Percentiles rank a stretch among this genome's conserved stretches.
Evolutionary conservation across 257 asterid genomes (phyloP).

Genomic region (Parsonsia alboflavescens): DNA sequence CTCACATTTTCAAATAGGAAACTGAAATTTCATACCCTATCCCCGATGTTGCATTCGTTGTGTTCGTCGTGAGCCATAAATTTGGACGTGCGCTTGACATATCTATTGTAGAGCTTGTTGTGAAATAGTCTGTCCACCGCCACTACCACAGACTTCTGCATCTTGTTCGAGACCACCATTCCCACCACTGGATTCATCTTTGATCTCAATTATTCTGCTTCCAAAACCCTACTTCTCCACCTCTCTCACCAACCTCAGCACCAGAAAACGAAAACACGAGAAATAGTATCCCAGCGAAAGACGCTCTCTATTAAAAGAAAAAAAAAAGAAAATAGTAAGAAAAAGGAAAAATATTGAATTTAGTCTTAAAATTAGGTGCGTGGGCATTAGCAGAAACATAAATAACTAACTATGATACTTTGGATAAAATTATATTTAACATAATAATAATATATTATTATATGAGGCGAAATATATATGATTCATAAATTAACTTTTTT

Average conservation of each 20-base stretch:
- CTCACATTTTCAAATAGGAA: not conserved
- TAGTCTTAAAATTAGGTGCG: too few relatives aligned
- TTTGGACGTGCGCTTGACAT: constrained; percentile 83
- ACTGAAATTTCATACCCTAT: constrained; percentile 38
- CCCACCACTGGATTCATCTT: constrained; percentile 83
- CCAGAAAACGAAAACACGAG: not conserved
- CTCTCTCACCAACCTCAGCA: not conserved
- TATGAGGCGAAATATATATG: too few relatives aligned
- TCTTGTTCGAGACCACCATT: constrained; percentile 70
- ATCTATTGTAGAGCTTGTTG: constrained; percentile 74
- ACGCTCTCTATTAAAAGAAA: too few relatives aligned
- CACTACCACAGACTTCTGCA: constrained; percentile 95
- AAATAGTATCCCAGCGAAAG: too few relatives aligned
- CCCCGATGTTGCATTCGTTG: constrained; percentile 66
- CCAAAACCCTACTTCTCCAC: not conserved
- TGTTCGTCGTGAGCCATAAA: constrained; percentile 94
- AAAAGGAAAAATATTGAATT: too few relatives aligned
- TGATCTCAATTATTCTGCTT: not conserved
- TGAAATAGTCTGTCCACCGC: constrained; percentile 85
- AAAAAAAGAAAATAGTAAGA: too few relatives aligned
- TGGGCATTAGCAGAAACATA: too few relatives aligned
- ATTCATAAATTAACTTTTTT: too few relatives aligned
- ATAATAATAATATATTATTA: too few relatives aligned
- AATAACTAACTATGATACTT: too few relatives aligned
- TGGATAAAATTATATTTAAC: too few relatives aligned